Base-by-base conservation (phyloP, 106 monocot genomes). In the Acanthochlamys bracteata region DNA sequence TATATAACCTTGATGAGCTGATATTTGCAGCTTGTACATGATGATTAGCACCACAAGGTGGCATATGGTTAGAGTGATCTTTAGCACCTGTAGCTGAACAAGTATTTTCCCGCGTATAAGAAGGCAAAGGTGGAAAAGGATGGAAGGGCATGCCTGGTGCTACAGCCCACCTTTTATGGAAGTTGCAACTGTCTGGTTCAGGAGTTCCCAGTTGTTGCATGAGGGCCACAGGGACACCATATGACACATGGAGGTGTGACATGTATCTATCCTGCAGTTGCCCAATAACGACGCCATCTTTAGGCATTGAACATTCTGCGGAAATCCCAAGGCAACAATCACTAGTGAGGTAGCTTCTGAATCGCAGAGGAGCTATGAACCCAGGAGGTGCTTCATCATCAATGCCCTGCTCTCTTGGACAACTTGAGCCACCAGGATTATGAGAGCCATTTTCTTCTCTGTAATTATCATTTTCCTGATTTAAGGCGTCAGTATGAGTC, bases 61-160 rank as follows among this genome's bases (percentile, higher is more conserved):
- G n/a, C 55, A 10, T 55, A 1, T 19, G 33, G 13, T 13, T 3
- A 24, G 33, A 22, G 23, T 61, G 11, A 41, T 41, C 47, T 53
- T 6, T 8, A 7, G 7, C 4, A 7, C 7, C 39, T 55, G 45
- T 27, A 41, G 54, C 4, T 59, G 53, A 57, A 56, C 20, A 23
- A 24, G 57, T 52, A 23, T 71, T 67, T 52, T 58, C 59, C 10
- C 83, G 60, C 20, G 89, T 89, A 66, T 80, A 71, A 53, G 81
- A 59, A 0, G 94, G 94, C 42, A 95, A 58, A 24, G 94, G 89
- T 27, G 89, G 89, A 64, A 86, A 95, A 58, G 89, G 86, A 66
- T 86, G 66, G 57, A 94, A 94, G 53, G 93, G 86, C 65, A 89
- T 79, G 46, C 83, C 74, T 55, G 93, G 93, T 25, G 89, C 93